Evolutionary conservation across 2,329 filamentous ascomycete species (phyloP).

Genomic region (Tolypocladium sp.): DNA sequence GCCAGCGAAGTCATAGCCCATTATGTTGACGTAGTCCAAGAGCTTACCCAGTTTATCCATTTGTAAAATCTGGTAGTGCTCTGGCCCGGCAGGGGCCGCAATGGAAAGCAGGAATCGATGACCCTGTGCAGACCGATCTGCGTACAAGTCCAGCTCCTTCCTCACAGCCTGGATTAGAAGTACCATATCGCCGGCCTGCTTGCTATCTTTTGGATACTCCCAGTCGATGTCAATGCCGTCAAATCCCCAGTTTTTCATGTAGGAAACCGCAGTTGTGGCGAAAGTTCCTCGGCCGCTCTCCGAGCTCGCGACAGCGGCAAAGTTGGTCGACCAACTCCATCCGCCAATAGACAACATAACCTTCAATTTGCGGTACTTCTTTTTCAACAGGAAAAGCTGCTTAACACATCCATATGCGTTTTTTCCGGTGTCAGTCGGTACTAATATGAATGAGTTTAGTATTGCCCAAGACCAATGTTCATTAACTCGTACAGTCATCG

Average conservation of each 20-base stretch:
- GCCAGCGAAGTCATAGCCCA: slow-evolving; percentile 68
- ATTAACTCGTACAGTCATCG: slow-evolving; percentile 40
- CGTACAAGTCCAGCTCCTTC: slow-evolving; percentile 35
- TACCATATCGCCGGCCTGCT: slow-evolving; percentile 30
- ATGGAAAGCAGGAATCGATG: slow-evolving; percentile 41
- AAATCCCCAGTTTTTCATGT: slow-evolving; percentile 65
- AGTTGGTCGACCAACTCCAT: slow-evolving; percentile 71
- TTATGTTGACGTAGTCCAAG: slow-evolving; percentile 51
- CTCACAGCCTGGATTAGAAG: slow-evolving; percentile 31
- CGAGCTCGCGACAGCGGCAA: slow-evolving; percentile 56
- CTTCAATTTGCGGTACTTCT: slow-evolving; percentile 68
- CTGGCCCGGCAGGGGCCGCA: slow-evolving; percentile 36
- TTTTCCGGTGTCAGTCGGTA: slow-evolving; percentile 44
- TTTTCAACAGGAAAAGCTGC: slow-evolving; percentile 68
- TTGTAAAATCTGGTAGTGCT: slow-evolving; percentile 37
- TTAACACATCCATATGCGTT: slow-evolving; percentile 75
- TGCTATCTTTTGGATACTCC: slow-evolving; percentile 24
- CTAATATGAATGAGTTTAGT: slow-evolving; percentile 1
- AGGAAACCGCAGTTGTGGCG: slow-evolving; percentile 54
- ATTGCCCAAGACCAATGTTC: background rate
- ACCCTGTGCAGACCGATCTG: slow-evolving; percentile 26
- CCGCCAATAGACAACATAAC: slow-evolving; percentile 70
- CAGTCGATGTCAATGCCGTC: slow-evolving; percentile 36
- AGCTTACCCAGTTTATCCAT: slow-evolving; percentile 34
- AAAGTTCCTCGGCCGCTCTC: slow-evolving; percentile 52